A percentile compares a stretch with the other conserved stretches of the same genome.
These are phyloP conservation scores for Trametes hirsuta DNA, from an alignment of 1,284 basidiomycete species.

Conservation along the genomic window DNA sequence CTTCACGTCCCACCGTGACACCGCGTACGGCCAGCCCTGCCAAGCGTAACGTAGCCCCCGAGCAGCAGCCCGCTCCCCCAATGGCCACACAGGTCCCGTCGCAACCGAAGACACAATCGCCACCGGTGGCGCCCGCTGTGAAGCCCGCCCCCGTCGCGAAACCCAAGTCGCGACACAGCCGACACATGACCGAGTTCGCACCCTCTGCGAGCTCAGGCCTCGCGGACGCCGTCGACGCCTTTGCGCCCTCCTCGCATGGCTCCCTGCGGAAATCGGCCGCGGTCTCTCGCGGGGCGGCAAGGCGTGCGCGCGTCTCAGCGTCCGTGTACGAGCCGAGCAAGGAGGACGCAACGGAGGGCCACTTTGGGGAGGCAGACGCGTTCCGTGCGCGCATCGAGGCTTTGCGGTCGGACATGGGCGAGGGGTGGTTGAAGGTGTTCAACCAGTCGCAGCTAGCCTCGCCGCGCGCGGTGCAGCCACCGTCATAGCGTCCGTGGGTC, in stretches of 20 bases:
- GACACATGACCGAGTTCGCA: conserved; percentile 52
- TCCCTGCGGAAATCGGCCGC: conserved; percentile 30
- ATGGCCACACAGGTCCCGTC: neutral
- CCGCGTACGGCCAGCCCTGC: conserved; percentile 24
- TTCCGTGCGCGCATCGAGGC: conserved; percentile 81
- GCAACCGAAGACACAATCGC: conserved; percentile 3
- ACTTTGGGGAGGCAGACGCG: conserved; percentile 60
- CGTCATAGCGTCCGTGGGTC: conserved; percentile 1
- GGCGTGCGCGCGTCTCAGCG: conserved; percentile 56
- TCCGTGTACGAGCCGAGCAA: conserved; percentile 62
- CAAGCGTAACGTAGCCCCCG: conserved; percentile 4
- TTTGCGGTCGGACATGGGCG: conserved; percentile 83
- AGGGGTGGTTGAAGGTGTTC: conserved; percentile 84
- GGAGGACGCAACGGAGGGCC: conserved; percentile 36
- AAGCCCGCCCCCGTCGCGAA: conserved; percentile 20
- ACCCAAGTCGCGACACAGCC: conserved; percentile 38
- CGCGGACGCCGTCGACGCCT: conserved; percentile 13
- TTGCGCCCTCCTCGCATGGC: conserved; percentile 11
- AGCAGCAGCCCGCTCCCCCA: conserved; percentile 1
- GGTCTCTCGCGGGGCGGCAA: conserved; percentile 42
- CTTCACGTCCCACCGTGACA: conserved; percentile 21
- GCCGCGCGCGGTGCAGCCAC: conserved; percentile 30
- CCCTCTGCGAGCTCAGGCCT: conserved; percentile 24
- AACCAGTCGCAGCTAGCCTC: conserved; percentile 58
- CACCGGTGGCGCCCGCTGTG: conserved; percentile 12